These are phyloP conservation scores for Curvularia hawaiiensis DNA, from an alignment of 2,329 filamentous ascomycete genomes.

Conservation along the genomic window DNA sequence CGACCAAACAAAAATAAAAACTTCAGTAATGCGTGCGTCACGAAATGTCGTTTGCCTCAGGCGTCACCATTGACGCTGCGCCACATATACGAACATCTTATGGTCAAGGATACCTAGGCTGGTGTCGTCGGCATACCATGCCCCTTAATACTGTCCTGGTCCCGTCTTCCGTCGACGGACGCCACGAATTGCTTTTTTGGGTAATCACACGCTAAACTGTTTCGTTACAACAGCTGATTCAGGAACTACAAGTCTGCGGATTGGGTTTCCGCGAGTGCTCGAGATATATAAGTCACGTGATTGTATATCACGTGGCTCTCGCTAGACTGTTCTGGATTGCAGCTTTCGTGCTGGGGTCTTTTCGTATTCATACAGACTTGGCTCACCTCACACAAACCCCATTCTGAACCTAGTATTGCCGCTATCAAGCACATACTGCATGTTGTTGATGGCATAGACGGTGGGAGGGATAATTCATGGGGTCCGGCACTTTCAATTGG, in stretches of 20 bases:
- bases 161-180: background rate
- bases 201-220: too few species aligned
- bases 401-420: background rate
- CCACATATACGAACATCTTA: background rate
- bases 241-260: background rate
- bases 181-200: background rate
- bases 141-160: background rate
- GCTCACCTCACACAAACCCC: background rate
- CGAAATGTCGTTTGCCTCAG: background rate
- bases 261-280: background rate
- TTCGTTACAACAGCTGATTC: background rate
- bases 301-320: background rate
- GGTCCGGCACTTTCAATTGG: constrained; percentile 6
- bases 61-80: background rate
- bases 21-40: background rate
- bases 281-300: background rate
- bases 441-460: background rate
- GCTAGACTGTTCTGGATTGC: background rate
- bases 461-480: background rate
- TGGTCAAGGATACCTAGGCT: background rate
- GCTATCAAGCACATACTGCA: too few species aligned
- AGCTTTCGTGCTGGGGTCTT: background rate
- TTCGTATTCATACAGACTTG: background rate
- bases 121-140: background rate
- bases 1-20: background rate